Evolutionary conservation across 768 basidiomycete species (phyloP).

Genomic region (Daedaleopsis sinensis): DNA sequence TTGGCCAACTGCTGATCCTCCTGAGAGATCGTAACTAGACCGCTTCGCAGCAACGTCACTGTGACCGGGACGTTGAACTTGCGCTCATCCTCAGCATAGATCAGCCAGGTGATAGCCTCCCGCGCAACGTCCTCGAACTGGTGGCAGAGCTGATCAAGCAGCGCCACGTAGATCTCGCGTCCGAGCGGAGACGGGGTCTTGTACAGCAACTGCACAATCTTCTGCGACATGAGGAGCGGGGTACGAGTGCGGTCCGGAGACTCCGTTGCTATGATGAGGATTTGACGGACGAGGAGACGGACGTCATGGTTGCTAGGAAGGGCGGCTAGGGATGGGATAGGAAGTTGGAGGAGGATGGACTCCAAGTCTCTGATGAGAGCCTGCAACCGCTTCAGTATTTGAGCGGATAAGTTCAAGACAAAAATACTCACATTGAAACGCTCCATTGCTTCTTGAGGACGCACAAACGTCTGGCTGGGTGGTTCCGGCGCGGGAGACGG

Average conservation of each 20-base stretch:
- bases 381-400: conserved; percentile 29
- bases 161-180: conserved; percentile 88
- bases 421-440: conserved; percentile 66
- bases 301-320: conserved; percentile 87
- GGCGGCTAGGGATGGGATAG: conserved; percentile 65
- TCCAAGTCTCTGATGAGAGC: conserved; percentile 70
- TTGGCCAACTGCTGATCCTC: conserved; percentile 93
- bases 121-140: conserved; percentile 91
- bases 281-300: conserved; percentile 80
- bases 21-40: conserved; percentile 73
- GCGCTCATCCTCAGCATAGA: conserved; percentile 98
- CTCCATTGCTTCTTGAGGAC: conserved; percentile 86
- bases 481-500: conserved; percentile 69
- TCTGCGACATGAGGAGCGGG: conserved; percentile 91
- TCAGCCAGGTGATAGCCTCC: conserved; percentile 95
- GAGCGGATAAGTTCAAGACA: neutral
- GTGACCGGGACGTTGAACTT: conserved; percentile 97
- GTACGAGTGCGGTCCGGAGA: conserved; percentile 82
- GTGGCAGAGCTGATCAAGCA: conserved; percentile 88
- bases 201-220: conserved; percentile 93
- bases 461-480: conserved; percentile 46
- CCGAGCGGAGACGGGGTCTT: conserved; percentile 86
- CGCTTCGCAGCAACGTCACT: conserved; percentile 81
- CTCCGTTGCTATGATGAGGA: conserved; percentile 80
- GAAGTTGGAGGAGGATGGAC: conserved; percentile 75